These are phyloP conservation scores for Thalassiosira profunda DNA, from an alignment of 108 stramenopile genomes.

Conservation along the genomic window DNA sequence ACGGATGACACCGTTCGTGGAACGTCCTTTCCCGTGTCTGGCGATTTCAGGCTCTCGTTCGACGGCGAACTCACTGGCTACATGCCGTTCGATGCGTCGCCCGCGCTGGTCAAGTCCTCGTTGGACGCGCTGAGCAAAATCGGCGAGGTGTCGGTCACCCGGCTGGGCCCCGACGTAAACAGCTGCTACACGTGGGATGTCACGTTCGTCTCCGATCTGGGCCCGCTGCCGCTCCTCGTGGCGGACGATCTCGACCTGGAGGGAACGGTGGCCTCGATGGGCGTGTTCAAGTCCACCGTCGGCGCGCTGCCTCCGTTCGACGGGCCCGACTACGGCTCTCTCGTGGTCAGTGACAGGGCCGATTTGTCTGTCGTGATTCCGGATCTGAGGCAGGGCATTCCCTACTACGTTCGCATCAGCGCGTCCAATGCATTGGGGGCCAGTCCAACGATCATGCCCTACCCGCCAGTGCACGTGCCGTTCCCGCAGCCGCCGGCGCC, in stretches of 20 bases:
- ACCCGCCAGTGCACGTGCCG: conserved; percentile 67
- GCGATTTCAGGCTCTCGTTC: conserved; percentile 74
- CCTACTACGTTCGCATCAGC: conserved; percentile 75
- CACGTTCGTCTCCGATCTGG: conserved; percentile 76
- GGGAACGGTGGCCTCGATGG: conserved; percentile 63
- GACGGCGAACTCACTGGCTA: conserved; percentile 74
- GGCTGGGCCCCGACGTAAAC: conserved; percentile 69
- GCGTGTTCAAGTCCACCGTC: conserved; percentile 35
- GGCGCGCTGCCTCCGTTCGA: conserved; percentile 49
- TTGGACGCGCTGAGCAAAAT: conserved; percentile 67
- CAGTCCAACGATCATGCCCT: conserved; percentile 55
- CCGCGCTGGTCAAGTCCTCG: conserved; percentile 58
- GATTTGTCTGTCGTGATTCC: conserved; percentile 30
- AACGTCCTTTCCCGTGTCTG: conserved; percentile 57
- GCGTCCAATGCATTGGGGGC: conserved; percentile 73
- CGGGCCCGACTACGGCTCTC: conserved; percentile 64
- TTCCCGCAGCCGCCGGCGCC: conserved; percentile 62
- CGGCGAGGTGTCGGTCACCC: conserved; percentile 66
- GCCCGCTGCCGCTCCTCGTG: conserved; percentile 52
- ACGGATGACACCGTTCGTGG: conserved; percentile 39
- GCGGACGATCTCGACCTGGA: conserved; percentile 68
- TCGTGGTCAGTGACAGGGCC: conserved; percentile 23
- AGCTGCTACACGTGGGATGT: conserved; percentile 79
- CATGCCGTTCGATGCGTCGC: conserved; percentile 61
- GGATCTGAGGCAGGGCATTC: conserved; percentile 66